Evolutionary conservation across 2,329 filamentous ascomycete genomes (phyloP).

Genomic region (Rhynchosporium secalis): DNA sequence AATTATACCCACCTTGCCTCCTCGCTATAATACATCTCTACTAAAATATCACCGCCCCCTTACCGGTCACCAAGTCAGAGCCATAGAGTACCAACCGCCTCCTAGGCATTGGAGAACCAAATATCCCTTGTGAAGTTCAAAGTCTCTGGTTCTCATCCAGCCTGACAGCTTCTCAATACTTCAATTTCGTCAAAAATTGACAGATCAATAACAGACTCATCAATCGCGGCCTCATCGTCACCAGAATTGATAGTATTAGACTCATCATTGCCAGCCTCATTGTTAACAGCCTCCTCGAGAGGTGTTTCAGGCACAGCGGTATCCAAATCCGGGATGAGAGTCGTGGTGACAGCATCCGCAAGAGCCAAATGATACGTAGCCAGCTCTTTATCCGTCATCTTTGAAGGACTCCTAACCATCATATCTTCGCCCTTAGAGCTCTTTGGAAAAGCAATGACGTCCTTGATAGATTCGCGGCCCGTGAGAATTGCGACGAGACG

Average conservation of each 20-base stretch:
- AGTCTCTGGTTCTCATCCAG: background rate
- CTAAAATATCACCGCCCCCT: too few relatives aligned
- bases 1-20: too few relatives aligned
- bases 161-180: background rate
- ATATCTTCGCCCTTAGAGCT: constrained; percentile 85
- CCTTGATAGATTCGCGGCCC: constrained; percentile 73
- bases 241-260: background rate
- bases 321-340: background rate
- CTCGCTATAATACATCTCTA: too few relatives aligned
- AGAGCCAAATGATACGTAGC: constrained; percentile 34
- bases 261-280: background rate
- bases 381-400: constrained; percentile 56
- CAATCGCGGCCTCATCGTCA: background rate
- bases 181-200: background rate
- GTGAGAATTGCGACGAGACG: constrained; percentile 78
- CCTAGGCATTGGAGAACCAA: background rate
- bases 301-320: background rate
- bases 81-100: background rate
- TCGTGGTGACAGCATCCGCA: background rate
- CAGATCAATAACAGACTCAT: background rate
- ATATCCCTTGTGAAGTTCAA: background rate
- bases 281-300: background rate
- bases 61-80: background rate
- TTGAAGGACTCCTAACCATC: constrained; percentile 75
- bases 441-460: constrained; percentile 98